These are phyloP conservation scores for Chaetomium sp. DNA, from an alignment of 2,329 filamentous ascomycete species.

Conservation along the genomic window DNA sequence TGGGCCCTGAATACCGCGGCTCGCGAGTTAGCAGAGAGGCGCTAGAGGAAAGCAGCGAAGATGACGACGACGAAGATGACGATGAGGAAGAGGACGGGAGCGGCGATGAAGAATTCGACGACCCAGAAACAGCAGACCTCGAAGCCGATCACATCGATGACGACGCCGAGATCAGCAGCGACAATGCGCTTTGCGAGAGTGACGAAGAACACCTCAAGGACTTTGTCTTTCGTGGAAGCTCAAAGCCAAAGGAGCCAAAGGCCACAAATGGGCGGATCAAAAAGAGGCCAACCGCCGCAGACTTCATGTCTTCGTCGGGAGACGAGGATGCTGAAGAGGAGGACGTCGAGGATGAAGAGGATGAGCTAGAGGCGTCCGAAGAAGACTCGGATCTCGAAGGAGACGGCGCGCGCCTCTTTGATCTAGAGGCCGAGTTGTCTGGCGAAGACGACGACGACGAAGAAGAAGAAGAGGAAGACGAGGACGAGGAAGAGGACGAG, in stretches of 20 bases:
- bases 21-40: slow-evolving; percentile 71
- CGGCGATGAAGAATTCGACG: slow-evolving; percentile 50
- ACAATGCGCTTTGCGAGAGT: slow-evolving; percentile 75
- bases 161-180: slow-evolving; percentile 59
- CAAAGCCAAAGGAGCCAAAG: slow-evolving; percentile 52
- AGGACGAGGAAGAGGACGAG: slow-evolving; percentile 37
- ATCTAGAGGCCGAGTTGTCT: slow-evolving; percentile 39
- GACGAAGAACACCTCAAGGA: slow-evolving; percentile 81
- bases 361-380: slow-evolving; percentile 40
- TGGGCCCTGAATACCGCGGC: slow-evolving; percentile 82
- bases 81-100: slow-evolving; percentile 44
- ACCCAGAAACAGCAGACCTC: slow-evolving; percentile 59
- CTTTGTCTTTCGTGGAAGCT: slow-evolving; percentile 66
- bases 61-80: slow-evolving; percentile 48
- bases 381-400: slow-evolving; percentile 37
- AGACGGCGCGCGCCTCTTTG: slow-evolving; percentile 29
- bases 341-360: slow-evolving; percentile 35
- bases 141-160: slow-evolving; percentile 57
- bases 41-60: slow-evolving; percentile 56
- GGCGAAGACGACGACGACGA: slow-evolving; percentile 40
- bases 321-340: slow-evolving; percentile 42
- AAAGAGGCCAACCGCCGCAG: slow-evolving; percentile 54
- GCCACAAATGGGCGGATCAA: slow-evolving; percentile 40
- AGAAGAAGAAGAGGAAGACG: slow-evolving; percentile 40
- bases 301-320: slow-evolving; percentile 57